Percentiles rank a stretch among this genome's conserved stretches.
phyloP scores from a whole-genome alignment of 768 basidiomycete species.

The Rhodotorula babjevae region DNA sequence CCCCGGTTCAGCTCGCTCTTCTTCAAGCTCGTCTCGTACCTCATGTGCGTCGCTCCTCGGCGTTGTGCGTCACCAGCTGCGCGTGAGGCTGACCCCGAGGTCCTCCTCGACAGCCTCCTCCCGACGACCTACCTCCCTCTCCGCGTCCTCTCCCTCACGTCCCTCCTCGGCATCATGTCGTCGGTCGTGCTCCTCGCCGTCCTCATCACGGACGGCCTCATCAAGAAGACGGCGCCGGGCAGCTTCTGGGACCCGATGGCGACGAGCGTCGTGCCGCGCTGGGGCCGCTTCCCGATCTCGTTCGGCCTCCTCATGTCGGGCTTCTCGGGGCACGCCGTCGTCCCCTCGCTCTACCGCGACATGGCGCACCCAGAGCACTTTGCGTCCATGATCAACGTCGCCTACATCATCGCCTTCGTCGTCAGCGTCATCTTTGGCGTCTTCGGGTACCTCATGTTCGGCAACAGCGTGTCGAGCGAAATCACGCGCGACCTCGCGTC shows the following conservation, averaged over 20 bases:
- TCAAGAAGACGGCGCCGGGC: constrained; percentile 67
- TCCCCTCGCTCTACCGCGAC: constrained; percentile 82
- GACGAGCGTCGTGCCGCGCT: constrained; percentile 61
- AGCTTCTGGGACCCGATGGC: constrained; percentile 69
- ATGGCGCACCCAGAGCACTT: constrained; percentile 79
- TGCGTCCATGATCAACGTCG: constrained; percentile 73
- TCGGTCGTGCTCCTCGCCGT: constrained; percentile 69
- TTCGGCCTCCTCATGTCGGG: constrained; percentile 91
- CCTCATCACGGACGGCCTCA: constrained; percentile 74
- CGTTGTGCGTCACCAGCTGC: too few relatives aligned
- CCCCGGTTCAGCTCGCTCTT: constrained; percentile 63
- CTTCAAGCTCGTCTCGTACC: constrained; percentile 69
- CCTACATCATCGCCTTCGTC: constrained; percentile 56
- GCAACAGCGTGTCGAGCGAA: constrained; percentile 45
- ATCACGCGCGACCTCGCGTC: constrained; percentile 75
- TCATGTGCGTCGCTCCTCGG: constrained; percentile 61
- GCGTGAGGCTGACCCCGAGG: background rate
- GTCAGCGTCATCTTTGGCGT: constrained; percentile 62
- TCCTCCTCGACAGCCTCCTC: constrained; percentile 56
- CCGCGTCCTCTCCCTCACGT: constrained; percentile 78
- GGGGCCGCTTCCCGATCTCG: constrained; percentile 64
- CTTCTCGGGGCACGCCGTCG: constrained; percentile 85
- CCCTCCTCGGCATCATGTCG: constrained; percentile 76
- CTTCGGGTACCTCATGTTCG: constrained; percentile 77
- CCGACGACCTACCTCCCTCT: constrained; percentile 83